These are phyloP conservation scores for Rhizopus microsporus DNA, from an alignment of 371 early-diverging fungal species.

Conservation along the genomic window DNA sequence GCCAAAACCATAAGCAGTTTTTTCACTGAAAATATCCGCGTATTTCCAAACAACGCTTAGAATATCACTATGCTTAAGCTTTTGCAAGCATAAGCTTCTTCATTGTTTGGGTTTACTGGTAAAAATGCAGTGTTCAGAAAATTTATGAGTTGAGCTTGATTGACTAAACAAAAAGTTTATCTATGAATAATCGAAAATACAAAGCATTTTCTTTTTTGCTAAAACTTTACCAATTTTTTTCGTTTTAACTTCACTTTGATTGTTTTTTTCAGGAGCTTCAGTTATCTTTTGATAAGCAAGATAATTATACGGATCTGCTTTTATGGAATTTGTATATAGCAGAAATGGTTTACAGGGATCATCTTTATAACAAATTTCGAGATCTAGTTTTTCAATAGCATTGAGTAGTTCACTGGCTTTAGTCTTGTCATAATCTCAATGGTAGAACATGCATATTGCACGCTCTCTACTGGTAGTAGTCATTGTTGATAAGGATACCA, in stretches of 20 bases:
- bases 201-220: constrained; percentile 9
- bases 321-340: constrained; percentile 15
- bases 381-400: constrained; percentile 21
- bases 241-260: constrained; percentile 8
- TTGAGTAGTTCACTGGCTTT: constrained; percentile 21
- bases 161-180: constrained; percentile 9
- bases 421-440: constrained; percentile 21
- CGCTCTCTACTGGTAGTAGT: constrained; percentile 22
- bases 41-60: constrained; percentile 10
- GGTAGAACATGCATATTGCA: constrained; percentile 21
- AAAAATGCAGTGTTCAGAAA: constrained; percentile 9
- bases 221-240: constrained; percentile 1
- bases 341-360: constrained; percentile 19
- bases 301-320: constrained; percentile 13
- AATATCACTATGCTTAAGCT: constrained; percentile 5
- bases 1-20: constrained; percentile 9
- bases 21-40: constrained; percentile 6
- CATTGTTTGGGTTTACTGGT: constrained; percentile 11
- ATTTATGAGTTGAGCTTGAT: constrained; percentile 11
- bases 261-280: constrained; percentile 9
- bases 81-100: constrained; percentile 11
- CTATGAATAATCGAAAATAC: constrained; percentile 15
- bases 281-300: constrained; percentile 15
- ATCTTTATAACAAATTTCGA: constrained; percentile 21
- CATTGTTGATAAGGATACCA: constrained; percentile 16